These are phyloP conservation scores for Senna tora DNA, from an alignment of 306 rosid species.

Conservation along the genomic window DNA sequence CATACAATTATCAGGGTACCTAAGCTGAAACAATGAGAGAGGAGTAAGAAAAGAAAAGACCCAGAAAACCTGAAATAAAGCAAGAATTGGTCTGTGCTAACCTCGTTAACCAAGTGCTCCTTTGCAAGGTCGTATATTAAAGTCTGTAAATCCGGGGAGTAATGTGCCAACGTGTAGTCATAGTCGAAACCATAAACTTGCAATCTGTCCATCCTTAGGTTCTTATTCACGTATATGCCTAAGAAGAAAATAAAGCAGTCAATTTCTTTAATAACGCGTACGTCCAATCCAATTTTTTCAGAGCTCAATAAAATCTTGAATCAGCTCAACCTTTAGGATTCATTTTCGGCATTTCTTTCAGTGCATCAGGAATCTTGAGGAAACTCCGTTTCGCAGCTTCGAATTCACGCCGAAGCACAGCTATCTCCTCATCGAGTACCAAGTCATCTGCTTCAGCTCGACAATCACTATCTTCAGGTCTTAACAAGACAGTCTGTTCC, in stretches of 20 bases:
- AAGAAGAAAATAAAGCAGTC: slow-evolving; percentile 29
- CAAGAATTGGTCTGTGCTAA: slow-evolving; percentile 37
- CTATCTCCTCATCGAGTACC: slow-evolving; percentile 51
- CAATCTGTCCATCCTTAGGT: slow-evolving; percentile 73
- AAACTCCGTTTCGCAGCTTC: slow-evolving; percentile 69
- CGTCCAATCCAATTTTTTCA: background rate
- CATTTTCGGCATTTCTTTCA: slow-evolving; percentile 71
- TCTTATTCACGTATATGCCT: slow-evolving; percentile 93
- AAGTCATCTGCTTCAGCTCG: slow-evolving; percentile 27
- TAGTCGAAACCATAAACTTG: slow-evolving; percentile 95
- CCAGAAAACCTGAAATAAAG: background rate
- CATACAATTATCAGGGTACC: slow-evolving; percentile 82
- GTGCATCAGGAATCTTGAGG: slow-evolving; percentile 62
- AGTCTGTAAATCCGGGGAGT: slow-evolving; percentile 79
- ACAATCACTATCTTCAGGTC: slow-evolving; percentile 23
- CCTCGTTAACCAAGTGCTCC: slow-evolving; percentile 87
- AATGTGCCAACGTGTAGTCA: slow-evolving; percentile 94
- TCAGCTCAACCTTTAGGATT: slow-evolving; percentile 87
- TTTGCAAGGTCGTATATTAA: slow-evolving; percentile 94
- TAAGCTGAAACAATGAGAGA: slow-evolving; percentile 61
- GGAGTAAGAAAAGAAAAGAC: slow-evolving; percentile 28
- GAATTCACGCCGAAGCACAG: slow-evolving; percentile 61
- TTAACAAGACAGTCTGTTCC: slow-evolving; percentile 35
- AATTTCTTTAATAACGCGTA: slow-evolving; percentile 4
- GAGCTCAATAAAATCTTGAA: slow-evolving; percentile 10